Conservation (phyloP, 208 protist genomes). For the Trypanosoma mega region DNA sequence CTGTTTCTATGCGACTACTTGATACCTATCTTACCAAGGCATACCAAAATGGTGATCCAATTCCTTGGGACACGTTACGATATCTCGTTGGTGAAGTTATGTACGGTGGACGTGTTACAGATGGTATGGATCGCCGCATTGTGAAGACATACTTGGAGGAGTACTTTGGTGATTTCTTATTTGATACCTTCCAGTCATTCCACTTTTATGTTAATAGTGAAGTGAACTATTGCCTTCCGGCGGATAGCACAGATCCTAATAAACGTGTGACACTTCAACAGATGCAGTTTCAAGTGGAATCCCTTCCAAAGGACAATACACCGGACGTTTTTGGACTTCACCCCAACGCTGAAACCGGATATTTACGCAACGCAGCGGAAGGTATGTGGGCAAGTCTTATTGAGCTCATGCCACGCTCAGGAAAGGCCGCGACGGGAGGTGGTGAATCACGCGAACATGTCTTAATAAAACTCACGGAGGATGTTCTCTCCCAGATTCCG, state of each 20-base stretch:
- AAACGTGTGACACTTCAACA: constrained; percentile 71
- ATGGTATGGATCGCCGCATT: constrained; percentile 97
- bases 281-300: constrained; percentile 92
- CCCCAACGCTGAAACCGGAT: constrained; percentile 98
- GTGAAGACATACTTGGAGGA: constrained; percentile 99
- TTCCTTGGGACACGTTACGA: constrained; percentile 98
- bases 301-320: constrained; percentile 92
- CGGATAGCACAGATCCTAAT: constrained; percentile 60
- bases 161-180: constrained; percentile 99
- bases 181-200: constrained; percentile 99
- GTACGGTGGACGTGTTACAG: constrained; percentile 99
- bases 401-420: constrained; percentile 95
- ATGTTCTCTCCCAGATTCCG: constrained; percentile 92
- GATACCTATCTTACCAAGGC: constrained; percentile 98
- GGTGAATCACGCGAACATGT: constrained; percentile 87
- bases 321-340: constrained; percentile 99
- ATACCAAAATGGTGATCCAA: constrained; percentile 88
- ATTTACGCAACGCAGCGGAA: constrained; percentile 93
- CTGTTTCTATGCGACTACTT: constrained; percentile 95
- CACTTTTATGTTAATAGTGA: constrained; percentile 94
- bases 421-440: constrained; percentile 30
- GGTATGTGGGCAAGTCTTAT: constrained; percentile 95
- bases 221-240: constrained; percentile 93
- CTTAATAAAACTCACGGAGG: constrained; percentile 85
- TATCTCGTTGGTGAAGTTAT: constrained; percentile 99